phyloP scores from a whole-genome alignment of 2,329 filamentous ascomycete genomes.

The Cadophora luteo-olivacea region DNA sequence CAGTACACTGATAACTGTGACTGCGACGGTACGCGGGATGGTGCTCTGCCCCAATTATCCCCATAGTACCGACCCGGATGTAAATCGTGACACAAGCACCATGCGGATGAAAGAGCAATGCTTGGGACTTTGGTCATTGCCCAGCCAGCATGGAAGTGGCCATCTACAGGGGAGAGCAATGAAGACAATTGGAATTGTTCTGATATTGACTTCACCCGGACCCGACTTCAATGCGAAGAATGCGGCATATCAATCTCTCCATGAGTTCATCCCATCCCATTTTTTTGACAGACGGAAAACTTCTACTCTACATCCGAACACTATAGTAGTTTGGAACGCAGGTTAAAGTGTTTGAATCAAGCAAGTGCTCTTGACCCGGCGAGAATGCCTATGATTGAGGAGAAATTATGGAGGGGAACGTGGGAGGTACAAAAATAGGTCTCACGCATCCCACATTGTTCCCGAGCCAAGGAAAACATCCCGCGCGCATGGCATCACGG shows the following conservation, averaged over 20 bases:
- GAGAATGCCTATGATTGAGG: neutral
- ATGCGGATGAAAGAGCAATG: constrained; percentile 6
- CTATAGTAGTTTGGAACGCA: neutral
- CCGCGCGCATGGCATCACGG: neutral
- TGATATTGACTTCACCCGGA: constrained; percentile 5
- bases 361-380: neutral
- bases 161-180: neutral
- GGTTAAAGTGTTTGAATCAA: neutral
- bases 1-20: neutral
- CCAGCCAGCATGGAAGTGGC: neutral
- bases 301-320: neutral
- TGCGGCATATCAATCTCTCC: neutral
- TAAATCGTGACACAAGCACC: constrained; percentile 7
- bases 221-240: neutral
- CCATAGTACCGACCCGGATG: constrained; percentile 9
- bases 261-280: neutral
- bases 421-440: constrained; percentile 14
- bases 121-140: constrained; percentile 6
- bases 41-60: constrained; percentile 1
- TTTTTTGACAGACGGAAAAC: neutral
- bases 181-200: neutral
- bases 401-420: no score
- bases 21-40: neutral
- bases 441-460: neutral
- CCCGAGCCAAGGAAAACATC: neutral